These are phyloP conservation scores for Heliamphora pulchella DNA, from an alignment of 179 eudicot genomes.

Conservation along the genomic window DNA sequence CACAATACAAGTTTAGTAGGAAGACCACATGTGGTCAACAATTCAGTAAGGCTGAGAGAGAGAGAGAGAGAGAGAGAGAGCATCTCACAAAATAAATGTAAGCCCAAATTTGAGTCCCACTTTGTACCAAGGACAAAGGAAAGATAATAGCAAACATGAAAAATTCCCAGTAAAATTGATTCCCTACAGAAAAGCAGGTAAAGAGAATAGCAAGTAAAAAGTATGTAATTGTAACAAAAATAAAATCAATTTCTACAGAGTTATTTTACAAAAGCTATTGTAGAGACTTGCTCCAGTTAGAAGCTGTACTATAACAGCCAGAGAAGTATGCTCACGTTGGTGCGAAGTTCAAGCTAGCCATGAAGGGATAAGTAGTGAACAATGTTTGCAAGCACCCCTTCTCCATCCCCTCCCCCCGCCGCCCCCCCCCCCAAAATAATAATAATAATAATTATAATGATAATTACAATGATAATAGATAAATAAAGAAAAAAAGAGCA, in stretches of 20 bases:
- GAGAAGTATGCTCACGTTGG: not conserved
- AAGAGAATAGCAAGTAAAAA: not conserved
- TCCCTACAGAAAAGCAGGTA: not conserved
- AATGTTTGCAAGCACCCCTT: no score
- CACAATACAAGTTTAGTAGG: no score
- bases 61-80: no score
- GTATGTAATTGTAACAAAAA: not conserved
- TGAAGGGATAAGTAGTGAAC: no score
- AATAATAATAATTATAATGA: no score
- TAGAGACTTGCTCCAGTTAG: not conserved
- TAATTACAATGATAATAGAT: no score
- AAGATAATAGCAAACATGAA: conserved; percentile 1
- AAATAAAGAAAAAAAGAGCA: no score
- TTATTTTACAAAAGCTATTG: not conserved
- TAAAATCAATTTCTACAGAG: not conserved
- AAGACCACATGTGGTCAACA: no score
- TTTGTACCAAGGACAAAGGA: not conserved
- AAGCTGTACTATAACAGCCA: not conserved
- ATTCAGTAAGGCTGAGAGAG: no score
- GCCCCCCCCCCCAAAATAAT: no score
- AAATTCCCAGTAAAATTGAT: not conserved
- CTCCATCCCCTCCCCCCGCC: not conserved
- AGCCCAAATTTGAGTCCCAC: not conserved
- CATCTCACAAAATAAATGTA: not conserved
- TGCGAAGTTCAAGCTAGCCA: not conserved